Conservation (phyloP, 2,329 filamentous ascomycete genomes). For the Colletotrichum orbiculare region DNA sequence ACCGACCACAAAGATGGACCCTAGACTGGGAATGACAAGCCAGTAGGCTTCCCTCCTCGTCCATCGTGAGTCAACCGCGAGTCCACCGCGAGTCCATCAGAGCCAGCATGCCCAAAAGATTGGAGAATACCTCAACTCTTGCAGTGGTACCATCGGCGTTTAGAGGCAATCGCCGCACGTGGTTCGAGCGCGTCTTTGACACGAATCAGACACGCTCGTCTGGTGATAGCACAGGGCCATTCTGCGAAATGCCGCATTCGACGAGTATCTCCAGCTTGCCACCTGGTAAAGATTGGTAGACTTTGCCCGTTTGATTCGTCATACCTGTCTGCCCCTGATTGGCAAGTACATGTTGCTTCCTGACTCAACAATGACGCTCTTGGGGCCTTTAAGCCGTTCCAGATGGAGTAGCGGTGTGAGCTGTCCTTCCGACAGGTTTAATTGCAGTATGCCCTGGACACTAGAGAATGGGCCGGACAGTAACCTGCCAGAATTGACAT, state of each 20-base stretch:
- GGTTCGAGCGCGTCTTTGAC: slow-evolving; percentile 52
- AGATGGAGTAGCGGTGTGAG: slow-evolving; percentile 50
- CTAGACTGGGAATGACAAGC: slow-evolving; percentile 49
- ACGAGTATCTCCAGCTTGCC: slow-evolving; percentile 51
- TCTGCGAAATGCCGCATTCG: slow-evolving; percentile 52
- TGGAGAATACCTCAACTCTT: slow-evolving; percentile 52
- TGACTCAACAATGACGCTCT: slow-evolving; percentile 53
- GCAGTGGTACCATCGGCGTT: slow-evolving; percentile 51
- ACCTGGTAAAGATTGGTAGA: slow-evolving; percentile 49
- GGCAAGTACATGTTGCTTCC: slow-evolving; percentile 54
- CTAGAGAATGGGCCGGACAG: too few species aligned
- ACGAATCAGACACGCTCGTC: slow-evolving; percentile 54
- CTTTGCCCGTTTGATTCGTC: slow-evolving; percentile 52
- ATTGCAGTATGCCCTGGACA: slow-evolving; percentile 49
- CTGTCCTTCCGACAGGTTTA: slow-evolving; percentile 44
- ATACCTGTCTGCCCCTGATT: slow-evolving; percentile 57
- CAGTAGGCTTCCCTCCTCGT: slow-evolving; percentile 52
- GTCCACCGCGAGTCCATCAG: slow-evolving; percentile 48
- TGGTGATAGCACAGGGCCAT: slow-evolving; percentile 50
- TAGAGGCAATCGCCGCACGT: slow-evolving; percentile 54
- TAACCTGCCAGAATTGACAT: too few species aligned
- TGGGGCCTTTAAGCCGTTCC: slow-evolving; percentile 55
- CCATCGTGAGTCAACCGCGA: slow-evolving; percentile 46
- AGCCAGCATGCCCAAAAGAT: slow-evolving; percentile 52
- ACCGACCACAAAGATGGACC: slow-evolving; percentile 51